Evolutionary conservation across 2,329 filamentous ascomycete species (phyloP).

Genomic region (Aureobasidium uvarum): DNA sequence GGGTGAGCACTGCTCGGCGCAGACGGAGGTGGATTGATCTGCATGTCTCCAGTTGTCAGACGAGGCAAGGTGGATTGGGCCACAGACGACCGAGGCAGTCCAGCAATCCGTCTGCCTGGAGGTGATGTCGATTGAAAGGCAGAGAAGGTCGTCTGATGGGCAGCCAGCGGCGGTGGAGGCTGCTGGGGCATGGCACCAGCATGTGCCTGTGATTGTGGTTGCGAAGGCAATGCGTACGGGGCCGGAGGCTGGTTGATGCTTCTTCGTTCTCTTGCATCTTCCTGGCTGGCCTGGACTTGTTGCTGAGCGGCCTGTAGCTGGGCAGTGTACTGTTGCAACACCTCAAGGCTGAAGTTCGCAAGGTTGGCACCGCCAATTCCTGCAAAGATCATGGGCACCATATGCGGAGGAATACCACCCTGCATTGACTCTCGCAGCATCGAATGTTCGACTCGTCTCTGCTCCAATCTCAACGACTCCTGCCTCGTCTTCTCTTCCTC

Average conservation of each 20-base stretch:
- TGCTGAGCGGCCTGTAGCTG: conserved; percentile 48
- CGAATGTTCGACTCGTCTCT: conserved; percentile 53
- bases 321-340: conserved; percentile 51
- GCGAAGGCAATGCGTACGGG: conserved; percentile 32
- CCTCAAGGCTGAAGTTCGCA: conserved; percentile 50
- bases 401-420: conserved; percentile 52
- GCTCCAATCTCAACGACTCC: conserved; percentile 50
- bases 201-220: conserved; percentile 29
- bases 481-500: conserved; percentile 56
- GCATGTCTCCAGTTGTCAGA: conserved; percentile 54
- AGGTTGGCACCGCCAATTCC: conserved; percentile 52
- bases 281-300: conserved; percentile 46
- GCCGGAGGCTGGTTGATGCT: conserved; percentile 42
- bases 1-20: conserved; percentile 43
- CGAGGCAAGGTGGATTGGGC: conserved; percentile 50
- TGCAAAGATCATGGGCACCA: conserved; percentile 55
- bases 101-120: conserved; percentile 31
- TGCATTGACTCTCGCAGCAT: conserved; percentile 55
- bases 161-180: conserved; percentile 33
- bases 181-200: conserved; percentile 31
- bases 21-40: conserved; percentile 49
- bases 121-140: conserved; percentile 37
- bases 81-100: conserved; percentile 43
- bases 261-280: conserved; percentile 45
- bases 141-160: conserved; percentile 44